Base-by-base conservation (phyloP, 2,329 filamentous ascomycete species). In the Mycosphaerella sp. region DNA sequence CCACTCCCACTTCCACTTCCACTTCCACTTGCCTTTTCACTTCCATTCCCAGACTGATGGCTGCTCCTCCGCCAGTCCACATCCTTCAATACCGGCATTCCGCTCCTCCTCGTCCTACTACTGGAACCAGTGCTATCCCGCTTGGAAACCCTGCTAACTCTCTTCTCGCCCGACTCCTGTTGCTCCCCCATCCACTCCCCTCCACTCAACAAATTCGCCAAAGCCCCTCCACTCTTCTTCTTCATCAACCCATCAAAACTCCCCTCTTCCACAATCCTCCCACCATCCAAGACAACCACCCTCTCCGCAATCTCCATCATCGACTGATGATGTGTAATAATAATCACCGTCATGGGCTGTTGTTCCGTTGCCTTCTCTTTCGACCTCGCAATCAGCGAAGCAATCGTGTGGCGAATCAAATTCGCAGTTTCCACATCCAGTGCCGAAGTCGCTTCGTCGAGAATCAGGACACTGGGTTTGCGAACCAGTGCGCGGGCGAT, bases 381-480 rank as follows among this genome's bases (percentile, higher is more conserved):
- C 14, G 56, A 42, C 12, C 52, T 55, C 1, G 59, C 54, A 10
- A 84, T 71, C 1, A 93, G 68, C 0, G 64, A 63, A 32, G 67
- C 68, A 36, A 95, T 75, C 0, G 84, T 84, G 7, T 77, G 70
- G 10, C 86, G 74, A 3, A 96, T 78, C 1, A 77, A 70, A 2
- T 76, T 76, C 0, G 87, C 83, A 35, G 79, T 84, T 59, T 84
- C 79, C 0, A 77, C 75, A 62, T 96, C 90, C 0, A 97, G 73
- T 0, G 86, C 85, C 21, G 83, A 87, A 0, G 90, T 96, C 1
- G 89, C 87, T 70, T 96, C 90, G 61, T 97, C 91, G 1, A 96
- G 71, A 2, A 96, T 78, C 13, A 96, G 71, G 2, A 96, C 73
- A 36, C 78, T 76, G 0, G 89, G 89, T 12, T 76, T 73, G 0